Base-by-base conservation (phyloP, 1,284 basidiomycete genomes). In the Cryptococcus wingfieldii region DNA sequence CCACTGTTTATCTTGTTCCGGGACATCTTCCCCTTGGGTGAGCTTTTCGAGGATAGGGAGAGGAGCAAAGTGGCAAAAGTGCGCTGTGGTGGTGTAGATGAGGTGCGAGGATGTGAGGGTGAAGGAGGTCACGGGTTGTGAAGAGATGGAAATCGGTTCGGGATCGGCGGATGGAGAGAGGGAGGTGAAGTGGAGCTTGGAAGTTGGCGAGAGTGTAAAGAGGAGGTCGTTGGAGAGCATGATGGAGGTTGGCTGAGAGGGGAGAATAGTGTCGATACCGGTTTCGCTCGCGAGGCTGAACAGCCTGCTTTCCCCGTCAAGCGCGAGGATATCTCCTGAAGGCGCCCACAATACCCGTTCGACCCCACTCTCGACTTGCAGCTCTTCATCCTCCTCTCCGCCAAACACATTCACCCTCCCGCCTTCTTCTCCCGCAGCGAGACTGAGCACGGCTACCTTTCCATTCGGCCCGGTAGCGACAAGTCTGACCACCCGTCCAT, bases 1-100 rank as follows among this genome's bases (percentile, higher is more conserved):
- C 86, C 86, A 89, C 50, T 77, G 71, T 14, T 77, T 72, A 18
- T 81, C 70, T 1, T 55, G 50, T 6, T 62, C 51, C 14, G 58
- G 23, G 7, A 66, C 57, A 1, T 63, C 63, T 34, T 66, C 68
- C 12, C 68, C 75, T 5, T 61, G 54, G 9, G 67, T 59, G 7
- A 75, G 59, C 10, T 63, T 61, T 23, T 53, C 58, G 5, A 81
- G 47, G 6, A 68, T 65, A 1, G 66, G 54, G 7, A 89, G 65
- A 1, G 89, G 86, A 0, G 84, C 82, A 68, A 94, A 98, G 39
- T 84, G 82, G 0, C 84, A 86, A 47, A 89, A 85, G 68, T 98
- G 95, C 0, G 89, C 78, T 5, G 84, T 85, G 0, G 90, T 92
- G 1, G 90, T 93, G 78, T 86, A 96, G 46, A 96, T 86, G 37